Percentiles rank a stretch among this genome's conserved stretches.
phyloP scores from a whole-genome alignment of 805 yeast species.

The Yarrowia osloensis region DNA sequence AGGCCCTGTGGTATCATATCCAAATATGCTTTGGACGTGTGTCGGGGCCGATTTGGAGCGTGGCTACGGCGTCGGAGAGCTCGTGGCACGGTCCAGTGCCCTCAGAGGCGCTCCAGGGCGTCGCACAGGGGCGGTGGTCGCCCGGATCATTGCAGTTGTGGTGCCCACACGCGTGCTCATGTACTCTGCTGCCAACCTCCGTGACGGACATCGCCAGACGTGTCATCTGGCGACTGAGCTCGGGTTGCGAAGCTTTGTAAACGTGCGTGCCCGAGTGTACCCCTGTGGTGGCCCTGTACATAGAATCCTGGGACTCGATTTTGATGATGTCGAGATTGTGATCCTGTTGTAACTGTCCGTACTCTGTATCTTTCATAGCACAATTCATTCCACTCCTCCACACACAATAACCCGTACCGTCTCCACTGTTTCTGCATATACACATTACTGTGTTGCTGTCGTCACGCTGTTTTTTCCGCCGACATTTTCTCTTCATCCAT shows the following conservation, averaged over 20 bases:
- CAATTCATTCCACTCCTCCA: neutral
- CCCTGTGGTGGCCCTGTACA: neutral
- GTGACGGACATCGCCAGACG: neutral
- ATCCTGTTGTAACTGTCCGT: neutral
- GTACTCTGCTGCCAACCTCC: conserved; percentile 21
- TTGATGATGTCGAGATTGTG: neutral
- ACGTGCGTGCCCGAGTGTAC: neutral
- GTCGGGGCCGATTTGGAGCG: neutral
- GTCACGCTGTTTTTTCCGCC: conserved; percentile 8
- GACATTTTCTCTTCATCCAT: conserved; percentile 27
- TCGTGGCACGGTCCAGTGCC: neutral
- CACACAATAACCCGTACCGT: conserved; percentile 12
- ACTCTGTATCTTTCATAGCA: conserved; percentile 4
- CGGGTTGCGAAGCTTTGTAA: neutral
- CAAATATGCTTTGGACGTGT: conserved; percentile 29
- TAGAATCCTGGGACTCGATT: neutral
- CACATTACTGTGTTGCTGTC: conserved; percentile 21
- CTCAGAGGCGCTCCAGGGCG: neutral
- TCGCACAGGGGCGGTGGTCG: neutral
- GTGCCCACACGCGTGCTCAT: neutral
- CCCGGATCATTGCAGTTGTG: neutral
- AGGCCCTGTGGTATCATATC: neutral
- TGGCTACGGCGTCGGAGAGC: neutral
- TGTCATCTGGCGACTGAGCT: no score
- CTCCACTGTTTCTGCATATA: conserved; percentile 2